Evolutionary conservation across 305 asterid genomes (phyloP), one percentile per base, ranked within the genome.

Genomic region (Rubia peregrina): DNA sequence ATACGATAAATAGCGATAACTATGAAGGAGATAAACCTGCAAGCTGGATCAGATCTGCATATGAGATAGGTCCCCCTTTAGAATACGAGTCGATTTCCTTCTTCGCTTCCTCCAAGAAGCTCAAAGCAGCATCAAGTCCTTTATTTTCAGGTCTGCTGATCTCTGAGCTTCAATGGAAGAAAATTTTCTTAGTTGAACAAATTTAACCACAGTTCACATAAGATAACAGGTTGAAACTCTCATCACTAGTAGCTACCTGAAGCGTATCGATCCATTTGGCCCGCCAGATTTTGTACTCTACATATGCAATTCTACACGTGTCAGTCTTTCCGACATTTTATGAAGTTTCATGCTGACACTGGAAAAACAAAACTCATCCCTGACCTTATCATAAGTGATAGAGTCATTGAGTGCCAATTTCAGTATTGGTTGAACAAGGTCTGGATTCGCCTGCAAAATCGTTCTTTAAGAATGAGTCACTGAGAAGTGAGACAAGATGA

Each of bases 201-300:
- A 69, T 48, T 21, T 48, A 56, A 14, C 61, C 17, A 24, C 44
- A n/a, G n/a, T 10, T 3, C 16, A 21, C 51, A 11, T 57, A 22
- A 68, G 12, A 48, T 38, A 14, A 16, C n/a, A 53, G 44, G 61
- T 19, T 26, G 59, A 68, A 11, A 49, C 14, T 41, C 17, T 60
- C 41, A 14, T 57, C 56, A 33, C 24, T 16, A 2, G 40, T 30
- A 30, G 30, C 10, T 40, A 94, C 98, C 98, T 91, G 71, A 90
- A 84, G 68, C 93, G 96, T 77, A 94, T 85, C 8, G 98, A 94
- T 80, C 96, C 98, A 79, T 91, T 94, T 73, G 98, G 85, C 69
- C 98, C 97, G 19, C 98, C 97, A 33, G 98, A 73, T 80, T 93
- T 94, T 74, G 96, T 88, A 61, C 95, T 92, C 97, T 94, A 88